phyloP scores from a whole-genome alignment of 805 yeast genomes.

The Kuraishia piskuri region DNA sequence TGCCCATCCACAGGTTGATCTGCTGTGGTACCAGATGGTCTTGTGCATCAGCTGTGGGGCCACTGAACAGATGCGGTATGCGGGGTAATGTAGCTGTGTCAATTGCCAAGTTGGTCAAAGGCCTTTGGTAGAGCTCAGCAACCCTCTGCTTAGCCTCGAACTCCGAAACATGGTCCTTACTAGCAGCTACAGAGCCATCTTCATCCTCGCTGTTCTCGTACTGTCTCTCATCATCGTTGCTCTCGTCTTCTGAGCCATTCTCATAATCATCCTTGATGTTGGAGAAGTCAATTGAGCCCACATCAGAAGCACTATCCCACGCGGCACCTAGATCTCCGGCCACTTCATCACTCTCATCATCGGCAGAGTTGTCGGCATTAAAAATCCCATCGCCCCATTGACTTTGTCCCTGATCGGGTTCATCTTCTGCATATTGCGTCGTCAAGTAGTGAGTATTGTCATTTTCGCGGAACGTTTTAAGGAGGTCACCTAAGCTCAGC shows the following conservation, averaged over 20 bases:
- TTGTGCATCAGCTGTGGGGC: not conserved
- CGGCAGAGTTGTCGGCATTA: no score
- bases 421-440: constrained; percentile 55
- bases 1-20: constrained; percentile 69
- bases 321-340: constrained; percentile 11
- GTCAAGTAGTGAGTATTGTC: constrained; percentile 50
- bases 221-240: not conserved
- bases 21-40: constrained; percentile 51
- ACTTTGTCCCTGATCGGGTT: constrained; percentile 13
- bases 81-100: constrained; percentile 25
- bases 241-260: constrained; percentile 18
- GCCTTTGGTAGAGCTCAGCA: constrained; percentile 49
- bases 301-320: constrained; percentile 21
- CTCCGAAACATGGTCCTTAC: constrained; percentile 16
- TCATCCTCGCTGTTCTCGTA: not conserved
- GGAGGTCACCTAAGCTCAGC: constrained; percentile 41
- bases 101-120: constrained; percentile 37
- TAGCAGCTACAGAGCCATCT: not conserved
- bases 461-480: constrained; percentile 30
- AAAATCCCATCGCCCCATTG: constrained; percentile 12
- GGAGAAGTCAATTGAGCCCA: constrained; percentile 32
- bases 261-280: constrained; percentile 42
- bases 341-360: constrained; percentile 15
- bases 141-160: constrained; percentile 33
- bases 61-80: constrained; percentile 28